Evolutionary conservation across 2,329 filamentous ascomycete genomes (phyloP).

Genomic region (Thelonectria rubi): DNA sequence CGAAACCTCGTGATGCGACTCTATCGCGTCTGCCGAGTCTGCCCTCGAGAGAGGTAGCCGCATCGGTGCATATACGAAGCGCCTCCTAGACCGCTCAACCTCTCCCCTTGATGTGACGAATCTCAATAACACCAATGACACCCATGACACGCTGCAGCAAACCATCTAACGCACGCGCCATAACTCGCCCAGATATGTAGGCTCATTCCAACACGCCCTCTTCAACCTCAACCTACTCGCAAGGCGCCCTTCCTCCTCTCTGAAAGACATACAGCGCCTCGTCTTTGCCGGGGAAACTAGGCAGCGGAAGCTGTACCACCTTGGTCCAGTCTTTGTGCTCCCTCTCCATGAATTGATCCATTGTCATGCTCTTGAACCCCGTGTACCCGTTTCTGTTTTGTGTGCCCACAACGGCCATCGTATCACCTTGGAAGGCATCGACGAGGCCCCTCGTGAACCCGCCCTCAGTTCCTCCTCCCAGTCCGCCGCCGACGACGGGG

Average conservation of each 20-base stretch:
- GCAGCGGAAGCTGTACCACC: constrained; percentile 71
- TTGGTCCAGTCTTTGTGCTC: constrained; percentile 67
- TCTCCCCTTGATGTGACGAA: background rate
- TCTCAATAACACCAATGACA: background rate
- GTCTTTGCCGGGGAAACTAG: constrained; percentile 80
- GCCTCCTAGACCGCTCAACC: background rate
- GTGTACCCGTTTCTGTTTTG: constrained; percentile 81
- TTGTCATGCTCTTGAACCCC: constrained; percentile 68
- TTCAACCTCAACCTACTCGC: constrained; percentile 24
- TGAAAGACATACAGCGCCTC: constrained; percentile 77
- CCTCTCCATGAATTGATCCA: constrained; percentile 72
- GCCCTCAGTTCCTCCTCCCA: constrained; percentile 70
- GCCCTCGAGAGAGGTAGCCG: background rate
- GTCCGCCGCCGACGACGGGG: constrained; percentile 71
- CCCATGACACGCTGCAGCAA: background rate
- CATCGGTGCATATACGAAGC: background rate
- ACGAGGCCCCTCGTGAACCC: constrained; percentile 72
- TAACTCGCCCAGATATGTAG: background rate
- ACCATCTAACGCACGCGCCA: background rate
- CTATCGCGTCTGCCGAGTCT: background rate
- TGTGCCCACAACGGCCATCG: constrained; percentile 76
- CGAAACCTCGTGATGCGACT: background rate
- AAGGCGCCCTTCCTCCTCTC: constrained; percentile 52
- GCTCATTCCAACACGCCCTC: background rate
- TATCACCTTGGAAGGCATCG: constrained; percentile 68